Base-by-base conservation (phyloP, 257 asterid species). In the Forsythia suspensa region DNA sequence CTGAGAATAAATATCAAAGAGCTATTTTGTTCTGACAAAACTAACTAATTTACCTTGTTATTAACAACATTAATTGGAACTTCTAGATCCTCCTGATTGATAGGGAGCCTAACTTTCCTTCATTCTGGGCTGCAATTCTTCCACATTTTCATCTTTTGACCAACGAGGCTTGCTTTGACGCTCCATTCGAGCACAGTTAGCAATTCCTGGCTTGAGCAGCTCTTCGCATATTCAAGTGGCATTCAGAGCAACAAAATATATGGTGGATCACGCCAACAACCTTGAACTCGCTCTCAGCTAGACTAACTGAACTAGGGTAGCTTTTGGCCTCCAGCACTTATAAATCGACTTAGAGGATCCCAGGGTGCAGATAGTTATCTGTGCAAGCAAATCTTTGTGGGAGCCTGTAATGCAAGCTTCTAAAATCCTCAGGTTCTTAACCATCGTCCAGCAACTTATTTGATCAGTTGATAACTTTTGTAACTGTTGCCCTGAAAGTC, bases 161-260 rank as follows among this genome's bases (percentile, higher is more conserved):
- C 71, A 84, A 55, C 55, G 2, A 8, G 11, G 76, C 80, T 65
- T 86, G 87, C 70, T 84, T 84, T 36, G 84, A 82, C 13, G 87
- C 85, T n/a, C 90, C 88, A 86, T 34, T 82, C 84, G 6, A 88
- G 80, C 76, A 80, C 87, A 2, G 81, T 41, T 16, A 88, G 88
- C 41, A 86, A n/a, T n/a, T n/a, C 91, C 78, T 76, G 1, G 77
- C 80, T 29, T 59, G 74, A 37, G 88, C 88, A 88, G 84, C 65
- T 88, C 88, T 73, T 88, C 85, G 12, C 84, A n/a, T 82, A 11
- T 78, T 86, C n/a, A n/a, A n/a, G n/a, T 7, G 89, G 89, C 73
- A 38, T 87, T 81, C n/a, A 73, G 42, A 3, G 86, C 87, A 39
- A 87, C n/a, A n/a, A n/a, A n/a, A n/a, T n/a, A n/a, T n/a, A n/a